Conservation (phyloP, 768 basidiomycete genomes). For the Cystofilobasidium bisporidii region DNA sequence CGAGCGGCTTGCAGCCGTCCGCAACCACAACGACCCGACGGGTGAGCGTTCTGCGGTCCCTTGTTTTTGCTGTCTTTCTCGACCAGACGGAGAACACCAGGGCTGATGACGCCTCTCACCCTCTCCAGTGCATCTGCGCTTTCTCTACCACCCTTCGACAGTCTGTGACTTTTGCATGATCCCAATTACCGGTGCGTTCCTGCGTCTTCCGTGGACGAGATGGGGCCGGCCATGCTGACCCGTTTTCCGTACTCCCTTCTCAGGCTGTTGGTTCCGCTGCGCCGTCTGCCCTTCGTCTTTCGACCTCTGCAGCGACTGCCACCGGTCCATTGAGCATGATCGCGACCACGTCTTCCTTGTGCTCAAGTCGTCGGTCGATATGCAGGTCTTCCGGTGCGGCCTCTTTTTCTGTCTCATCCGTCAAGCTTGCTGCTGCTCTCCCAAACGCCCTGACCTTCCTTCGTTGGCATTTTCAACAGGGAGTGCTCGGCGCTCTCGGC, state of each 20-base stretch:
- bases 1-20: background rate
- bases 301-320: slow-evolving; percentile 79
- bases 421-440: background rate
- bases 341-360: slow-evolving; percentile 61
- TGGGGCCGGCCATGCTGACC: background rate
- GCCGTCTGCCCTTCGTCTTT: slow-evolving; percentile 61
- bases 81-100: no score
- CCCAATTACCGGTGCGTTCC: slow-evolving; percentile 58
- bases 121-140: slow-evolving; percentile 53
- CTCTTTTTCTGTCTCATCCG: background rate
- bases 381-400: slow-evolving; percentile 22
- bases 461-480: background rate
- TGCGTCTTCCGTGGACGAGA: background rate
- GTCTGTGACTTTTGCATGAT: slow-evolving; percentile 79
- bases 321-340: slow-evolving; percentile 63
- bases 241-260: background rate
- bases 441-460: background rate
- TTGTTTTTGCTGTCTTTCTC: slow-evolving; percentile 16
- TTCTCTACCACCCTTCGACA: slow-evolving; percentile 56
- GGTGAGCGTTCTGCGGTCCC: background rate
- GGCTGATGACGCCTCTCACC: background rate
- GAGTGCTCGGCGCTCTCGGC: slow-evolving; percentile 20
- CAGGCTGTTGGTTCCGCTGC: slow-evolving; percentile 64
- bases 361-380: slow-evolving; percentile 66
- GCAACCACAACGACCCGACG: slow-evolving; percentile 27